Conservation (phyloP, 768 basidiomycete species). For the Sporobolomyces pararoseus region DNA sequence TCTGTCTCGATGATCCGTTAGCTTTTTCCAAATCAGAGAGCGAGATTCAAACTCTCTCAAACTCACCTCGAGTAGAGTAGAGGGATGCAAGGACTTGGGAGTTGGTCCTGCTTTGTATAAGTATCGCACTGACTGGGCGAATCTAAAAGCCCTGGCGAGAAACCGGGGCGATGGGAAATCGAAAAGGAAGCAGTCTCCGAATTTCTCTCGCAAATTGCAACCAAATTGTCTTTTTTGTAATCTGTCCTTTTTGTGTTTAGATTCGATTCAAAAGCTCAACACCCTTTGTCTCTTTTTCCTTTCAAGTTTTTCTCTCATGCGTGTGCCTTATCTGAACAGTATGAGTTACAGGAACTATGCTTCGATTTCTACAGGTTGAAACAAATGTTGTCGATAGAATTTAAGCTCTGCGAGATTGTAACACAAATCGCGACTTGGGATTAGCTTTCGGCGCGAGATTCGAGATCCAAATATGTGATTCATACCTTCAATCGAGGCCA, state of each 20-base stretch:
- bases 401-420: slow-evolving; percentile 37
- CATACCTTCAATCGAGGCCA: slow-evolving; percentile 35
- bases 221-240: not conserved
- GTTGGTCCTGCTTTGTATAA: slow-evolving; percentile 2
- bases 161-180: not conserved
- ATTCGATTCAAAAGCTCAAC: too few species aligned
- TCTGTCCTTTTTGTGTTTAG: too few species aligned
- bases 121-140: not conserved
- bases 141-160: too few species aligned
- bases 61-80: slow-evolving; percentile 10
- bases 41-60: too few species aligned
- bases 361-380: slow-evolving; percentile 14
- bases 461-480: too few species aligned
- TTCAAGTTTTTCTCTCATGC: too few species aligned
- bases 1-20: not conserved
- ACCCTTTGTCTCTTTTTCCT: too few species aligned
- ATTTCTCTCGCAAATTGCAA: too few species aligned
- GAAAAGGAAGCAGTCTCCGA: not conserved
- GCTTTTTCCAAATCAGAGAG: not conserved
- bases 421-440: too few species aligned
- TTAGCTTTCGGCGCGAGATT: too few species aligned
- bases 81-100: slow-evolving; percentile 5
- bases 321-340: too few species aligned
- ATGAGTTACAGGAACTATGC: not conserved
- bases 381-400: slow-evolving; percentile 33